Evolutionary conservation across 768 basidiomycete species (phyloP), one percentile per base, ranked within the genome.

Genomic region (Lactifluus piperatus): DNA sequence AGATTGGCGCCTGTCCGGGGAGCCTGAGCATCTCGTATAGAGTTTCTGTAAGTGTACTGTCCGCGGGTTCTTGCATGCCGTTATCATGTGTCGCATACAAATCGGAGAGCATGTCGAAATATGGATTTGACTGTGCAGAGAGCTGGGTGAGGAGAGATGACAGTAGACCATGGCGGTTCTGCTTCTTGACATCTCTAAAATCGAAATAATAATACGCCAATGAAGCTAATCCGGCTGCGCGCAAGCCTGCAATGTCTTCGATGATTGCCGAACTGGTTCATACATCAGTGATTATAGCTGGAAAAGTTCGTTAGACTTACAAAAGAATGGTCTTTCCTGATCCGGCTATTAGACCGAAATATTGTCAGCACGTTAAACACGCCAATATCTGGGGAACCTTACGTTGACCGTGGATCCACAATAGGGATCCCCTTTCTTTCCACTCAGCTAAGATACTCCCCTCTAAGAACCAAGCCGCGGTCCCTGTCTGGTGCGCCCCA

Each of bases 361-460:
- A 11, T 2, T 8, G 18, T 57, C 26, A 43, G 27, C 3, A 18
- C 6, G 9, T 26, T 16, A 6, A 6, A 29, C 9, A 10, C 10
- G 4, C 4, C 18, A 22, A 22, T 7, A 10, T 2, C 10, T 5
- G 10, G 30, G 10, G 30, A 32, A 7, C 4, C 10, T 7, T 32
- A 32, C 30, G 57, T 22, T 54, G 54, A 9, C 58, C 58, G 18
- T 59, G 52, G 18, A 59, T 43, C 58, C 58, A 59, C 22, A 59
- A 7, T 0, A 59, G n/a, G 8, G 52, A 59, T n/a, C 50, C 52
- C 1, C 3, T 30, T 14, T 20, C 22, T 24, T 47, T 47, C 58
- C 58, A 59, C 9, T 36, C 36, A 16, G 30, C 11, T 1, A 49
- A 43, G 0, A 36, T 20, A 6, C 3, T 32, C n/a, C 48, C 29